These are phyloP conservation scores for Lycium barbarum DNA, from an alignment of 257 asterid genomes.

Conservation along the genomic window DNA sequence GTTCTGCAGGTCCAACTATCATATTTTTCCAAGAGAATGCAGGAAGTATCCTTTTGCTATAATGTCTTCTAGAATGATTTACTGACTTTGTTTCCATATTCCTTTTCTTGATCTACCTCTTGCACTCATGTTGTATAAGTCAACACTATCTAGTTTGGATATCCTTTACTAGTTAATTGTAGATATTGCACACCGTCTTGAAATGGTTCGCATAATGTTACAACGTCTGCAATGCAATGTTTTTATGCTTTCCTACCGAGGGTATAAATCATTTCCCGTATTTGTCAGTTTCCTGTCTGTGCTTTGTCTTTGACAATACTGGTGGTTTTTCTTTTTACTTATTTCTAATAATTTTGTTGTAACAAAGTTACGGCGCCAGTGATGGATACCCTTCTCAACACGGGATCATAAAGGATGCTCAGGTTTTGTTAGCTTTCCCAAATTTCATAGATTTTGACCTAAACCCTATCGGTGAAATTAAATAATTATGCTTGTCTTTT, in stretches of 20 bases:
- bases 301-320: constrained; percentile 27
- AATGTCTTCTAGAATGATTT: background rate
- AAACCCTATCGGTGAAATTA: constrained; percentile 13
- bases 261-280: constrained; percentile 51
- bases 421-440: constrained; percentile 57
- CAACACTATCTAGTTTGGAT: constrained; percentile 24
- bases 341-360: constrained; percentile 28
- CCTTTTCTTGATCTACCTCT: constrained; percentile 21
- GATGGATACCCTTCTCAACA: constrained; percentile 96
- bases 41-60: constrained; percentile 85
- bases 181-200: constrained; percentile 99
- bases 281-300: constrained; percentile 25
- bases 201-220: constrained; percentile 86
- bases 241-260: constrained; percentile 98
- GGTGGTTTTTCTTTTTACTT: constrained; percentile 31
- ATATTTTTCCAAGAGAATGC: constrained; percentile 99
- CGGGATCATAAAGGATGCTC: constrained; percentile 93
- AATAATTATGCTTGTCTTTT: constrained; percentile 36
- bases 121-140: background rate
- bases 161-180: constrained; percentile 63
- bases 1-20: constrained; percentile 89
- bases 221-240: constrained; percentile 95
- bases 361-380: constrained; percentile 91
- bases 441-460: constrained; percentile 18
- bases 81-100: constrained; percentile 10